phyloP scores from a whole-genome alignment of 2,329 filamentous ascomycete species.

The Biscogniauxia marginata region DNA sequence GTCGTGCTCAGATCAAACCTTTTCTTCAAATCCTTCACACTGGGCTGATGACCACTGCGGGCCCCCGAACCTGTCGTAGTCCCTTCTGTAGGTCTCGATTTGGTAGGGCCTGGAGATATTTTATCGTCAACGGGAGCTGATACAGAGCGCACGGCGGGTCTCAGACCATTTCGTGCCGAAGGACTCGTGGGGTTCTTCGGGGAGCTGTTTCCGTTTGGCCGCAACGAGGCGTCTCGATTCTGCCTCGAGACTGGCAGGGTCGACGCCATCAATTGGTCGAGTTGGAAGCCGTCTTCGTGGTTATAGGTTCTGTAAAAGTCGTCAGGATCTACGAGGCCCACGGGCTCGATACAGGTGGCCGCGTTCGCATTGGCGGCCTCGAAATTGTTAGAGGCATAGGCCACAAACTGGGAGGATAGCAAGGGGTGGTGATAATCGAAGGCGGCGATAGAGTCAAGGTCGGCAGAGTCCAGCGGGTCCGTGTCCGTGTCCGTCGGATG shows the following conservation, averaged over 20 bases:
- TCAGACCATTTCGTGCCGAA: conserved; percentile 40
- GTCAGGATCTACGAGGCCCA: conserved; percentile 49
- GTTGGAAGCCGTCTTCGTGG: conserved; percentile 36
- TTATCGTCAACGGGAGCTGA: conserved; percentile 55
- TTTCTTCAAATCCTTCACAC: conserved; percentile 77
- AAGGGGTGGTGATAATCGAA: conserved; percentile 9
- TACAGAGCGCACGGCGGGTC: conserved; percentile 49
- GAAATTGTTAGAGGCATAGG: conserved; percentile 39
- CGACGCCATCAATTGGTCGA: conserved; percentile 41
- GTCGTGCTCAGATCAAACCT: conserved; percentile 67
- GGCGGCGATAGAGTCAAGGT: conserved; percentile 16
- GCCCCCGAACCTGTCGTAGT: conserved; percentile 26
- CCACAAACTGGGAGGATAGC: conserved; percentile 28
- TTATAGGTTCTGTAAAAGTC: conserved; percentile 55
- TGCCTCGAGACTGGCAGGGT: conserved; percentile 40
- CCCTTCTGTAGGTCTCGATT: conserved; percentile 29
- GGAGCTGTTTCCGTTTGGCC: conserved; percentile 51
- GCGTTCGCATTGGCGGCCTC: conserved; percentile 40
- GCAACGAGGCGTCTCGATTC: conserved; percentile 41
- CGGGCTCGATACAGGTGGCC: conserved; percentile 34
- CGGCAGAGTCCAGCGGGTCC: conserved; percentile 13
- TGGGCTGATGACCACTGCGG: conserved; percentile 51
- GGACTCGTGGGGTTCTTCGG: conserved; percentile 46
- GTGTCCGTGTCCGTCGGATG: conserved; percentile 24
- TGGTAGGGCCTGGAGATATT: conserved; percentile 29